phyloP scores from a whole-genome alignment of 129 eudicot genomes.

The Flaveria robusta region DNA sequence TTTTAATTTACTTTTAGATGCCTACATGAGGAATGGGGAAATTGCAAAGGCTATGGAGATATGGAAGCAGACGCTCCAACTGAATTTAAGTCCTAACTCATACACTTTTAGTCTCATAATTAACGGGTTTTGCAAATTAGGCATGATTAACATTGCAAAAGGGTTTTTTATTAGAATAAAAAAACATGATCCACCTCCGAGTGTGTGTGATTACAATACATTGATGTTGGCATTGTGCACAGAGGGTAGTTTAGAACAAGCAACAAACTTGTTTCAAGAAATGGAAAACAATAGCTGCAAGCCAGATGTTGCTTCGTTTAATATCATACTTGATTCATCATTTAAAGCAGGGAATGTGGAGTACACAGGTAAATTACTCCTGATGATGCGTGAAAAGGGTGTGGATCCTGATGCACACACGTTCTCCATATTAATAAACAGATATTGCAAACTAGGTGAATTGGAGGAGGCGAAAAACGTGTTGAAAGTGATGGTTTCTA shows the following conservation, averaged over 20 bases:
- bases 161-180: slow-evolving; percentile 62
- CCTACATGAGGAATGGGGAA: slow-evolving; percentile 46
- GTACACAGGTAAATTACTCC: slow-evolving; percentile 44
- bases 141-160: slow-evolving; percentile 63
- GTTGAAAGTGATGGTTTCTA: slow-evolving; percentile 55
- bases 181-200: slow-evolving; percentile 39
- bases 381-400: slow-evolving; percentile 59
- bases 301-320: slow-evolving; percentile 63
- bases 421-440: slow-evolving; percentile 55
- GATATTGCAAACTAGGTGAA: slow-evolving; percentile 53
- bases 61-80: slow-evolving; percentile 56
- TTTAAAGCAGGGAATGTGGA: slow-evolving; percentile 59
- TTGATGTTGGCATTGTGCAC: slow-evolving; percentile 62
- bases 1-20: slow-evolving; percentile 54
- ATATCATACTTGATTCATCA: slow-evolving; percentile 55
- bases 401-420: slow-evolving; percentile 59
- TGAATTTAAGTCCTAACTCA: slow-evolving; percentile 46
- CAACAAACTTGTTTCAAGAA: slow-evolving; percentile 55
- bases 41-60: slow-evolving; percentile 46
- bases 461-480: slow-evolving; percentile 64
- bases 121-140: slow-evolving; percentile 65
- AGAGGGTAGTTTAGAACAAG: slow-evolving; percentile 81
- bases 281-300: slow-evolving; percentile 49
- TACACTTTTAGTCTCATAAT: slow-evolving; percentile 50
- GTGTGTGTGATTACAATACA: slow-evolving; percentile 52